phyloP scores from a whole-genome alignment of 2,329 filamentous ascomycete species.

The Juglanconis juglandina region DNA sequence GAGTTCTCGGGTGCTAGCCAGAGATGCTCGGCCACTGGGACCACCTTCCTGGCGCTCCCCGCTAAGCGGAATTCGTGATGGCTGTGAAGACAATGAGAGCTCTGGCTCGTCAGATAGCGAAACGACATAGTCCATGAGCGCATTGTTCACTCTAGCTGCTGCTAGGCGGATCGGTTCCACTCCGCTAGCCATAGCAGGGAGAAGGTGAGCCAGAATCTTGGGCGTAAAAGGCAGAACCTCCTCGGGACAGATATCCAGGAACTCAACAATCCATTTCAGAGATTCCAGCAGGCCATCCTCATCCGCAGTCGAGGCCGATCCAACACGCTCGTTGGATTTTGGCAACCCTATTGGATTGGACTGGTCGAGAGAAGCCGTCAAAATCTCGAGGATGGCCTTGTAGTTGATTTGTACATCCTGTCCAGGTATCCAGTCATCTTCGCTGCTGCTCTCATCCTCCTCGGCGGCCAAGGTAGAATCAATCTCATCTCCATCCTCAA shows the following conservation, averaged over 20 bases:
- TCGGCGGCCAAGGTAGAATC: conserved; percentile 56
- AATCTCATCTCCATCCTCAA: conserved; percentile 59
- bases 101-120: conserved; percentile 73
- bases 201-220: conserved; percentile 82
- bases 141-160: conserved; percentile 83
- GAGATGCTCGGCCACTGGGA: conserved; percentile 48
- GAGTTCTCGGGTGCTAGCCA: conserved; percentile 51
- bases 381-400: conserved; percentile 83
- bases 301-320: conserved; percentile 46
- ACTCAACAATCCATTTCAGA: conserved; percentile 90
- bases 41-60: conserved; percentile 44
- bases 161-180: conserved; percentile 86
- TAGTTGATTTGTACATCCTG: conserved; percentile 96
- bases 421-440: conserved; percentile 95
- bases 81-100: conserved; percentile 27
- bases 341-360: conserved; percentile 3
- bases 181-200: conserved; percentile 90
- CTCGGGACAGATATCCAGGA: conserved; percentile 95
- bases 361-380: conserved; percentile 78
- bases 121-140: conserved; percentile 90
- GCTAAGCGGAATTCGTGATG: conserved; percentile 39
- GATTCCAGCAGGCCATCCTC: conserved; percentile 90
- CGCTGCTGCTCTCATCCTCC: conserved; percentile 60
- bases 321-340: conserved; percentile 8
- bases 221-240: conserved; percentile 95